Base-by-base conservation (phyloP, 208 protist genomes). In the Crithidia brevicula region DNA sequence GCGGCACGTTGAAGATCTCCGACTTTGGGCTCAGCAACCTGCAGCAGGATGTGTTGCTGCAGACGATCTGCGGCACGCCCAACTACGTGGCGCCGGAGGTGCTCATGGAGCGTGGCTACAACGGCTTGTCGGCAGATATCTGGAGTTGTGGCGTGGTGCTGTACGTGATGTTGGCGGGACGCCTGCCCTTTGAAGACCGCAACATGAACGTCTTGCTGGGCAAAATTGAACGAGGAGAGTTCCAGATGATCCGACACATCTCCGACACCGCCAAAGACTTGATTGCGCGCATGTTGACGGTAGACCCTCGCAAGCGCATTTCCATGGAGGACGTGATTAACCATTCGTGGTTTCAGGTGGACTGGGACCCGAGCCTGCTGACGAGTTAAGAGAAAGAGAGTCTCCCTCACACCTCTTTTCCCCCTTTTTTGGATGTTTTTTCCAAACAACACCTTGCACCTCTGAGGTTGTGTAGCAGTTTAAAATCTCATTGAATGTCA, bases 61-160 rank as follows among this genome's bases (percentile, higher is more conserved):
- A 96, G 70, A 98, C 94, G 7, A 87, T 95, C 28, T 98, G 94
- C 60, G 94, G 94, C 40, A 97, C 92, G 6, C 94, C 94, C 42
- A 93, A 95, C 78, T 97, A 96, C 75, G 87, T 97, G 11, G 90
- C 98, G 8, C 94, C 97, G 9, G 96, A 99, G 78, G 93, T 99
- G 51, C 73, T 99, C 11, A 87, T 86, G 77, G 88, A 95, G 43
- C 79, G 83, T 20, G 92, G 91, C 27, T 98, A 99, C 84, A 96
- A 98, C 53, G 97, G 96, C 13, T 68, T 92, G 13, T 88, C 90
- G 16, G 96, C 98, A 1, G 98, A 99, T 77, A 96, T 98, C 81
- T 99, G 98, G 98, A 91, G 85, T 54, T 97, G 95, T 51, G 98
- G 98, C 40, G 96, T 98, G 6, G 72, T 99, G 18, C 69, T 98